A percentile compares a stretch with the other conserved stretches of the same genome.
Evolutionary conservation across 2,329 filamentous ascomycete species (phyloP).

Genomic region (Aaosphaeria arxii): DNA sequence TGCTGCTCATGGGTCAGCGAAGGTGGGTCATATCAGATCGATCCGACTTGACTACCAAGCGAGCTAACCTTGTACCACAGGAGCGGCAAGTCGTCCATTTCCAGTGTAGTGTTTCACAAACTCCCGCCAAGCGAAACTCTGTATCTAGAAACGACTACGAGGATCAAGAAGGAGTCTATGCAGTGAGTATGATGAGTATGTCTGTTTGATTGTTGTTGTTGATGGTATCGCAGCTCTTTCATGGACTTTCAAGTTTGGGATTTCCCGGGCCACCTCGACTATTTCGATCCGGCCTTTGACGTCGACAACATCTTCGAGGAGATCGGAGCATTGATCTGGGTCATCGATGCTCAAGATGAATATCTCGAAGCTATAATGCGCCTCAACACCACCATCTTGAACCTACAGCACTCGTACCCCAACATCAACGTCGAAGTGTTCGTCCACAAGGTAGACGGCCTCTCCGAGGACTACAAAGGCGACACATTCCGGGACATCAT

Average conservation of each 20-base stretch:
- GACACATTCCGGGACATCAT: slow-evolving; percentile 97
- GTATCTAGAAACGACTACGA: slow-evolving; percentile 90
- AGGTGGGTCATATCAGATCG: slow-evolving; percentile 58
- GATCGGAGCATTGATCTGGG: slow-evolving; percentile 94
- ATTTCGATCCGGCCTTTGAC: slow-evolving; percentile 85
- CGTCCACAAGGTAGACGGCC: slow-evolving; percentile 97
- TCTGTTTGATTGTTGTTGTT: background rate
- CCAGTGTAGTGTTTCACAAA: slow-evolving; percentile 98
- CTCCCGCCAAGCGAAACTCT: slow-evolving; percentile 92
- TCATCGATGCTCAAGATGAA: slow-evolving; percentile 97
- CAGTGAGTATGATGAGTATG: slow-evolving; percentile 60
- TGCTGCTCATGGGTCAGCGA: slow-evolving; percentile 93
- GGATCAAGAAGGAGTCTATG: slow-evolving; percentile 92
- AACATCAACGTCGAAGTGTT: slow-evolving; percentile 98
- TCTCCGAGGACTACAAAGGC: slow-evolving; percentile 93
- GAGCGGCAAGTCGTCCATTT: slow-evolving; percentile 97
- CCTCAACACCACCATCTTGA: slow-evolving; percentile 84
- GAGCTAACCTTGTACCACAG: slow-evolving; percentile 47
- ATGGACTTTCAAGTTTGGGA: slow-evolving; percentile 99
- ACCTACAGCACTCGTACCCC: slow-evolving; percentile 83
- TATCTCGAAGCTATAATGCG: slow-evolving; percentile 88
- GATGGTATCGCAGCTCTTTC: slow-evolving; percentile 66
- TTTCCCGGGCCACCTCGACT: slow-evolving; percentile 92
- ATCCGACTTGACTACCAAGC: background rate
- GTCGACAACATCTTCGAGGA: slow-evolving; percentile 92